Evolutionary conservation across 345 rosid genomes (phyloP), one percentile per base, ranked within the genome.

Genomic region (Carallia brachiata): DNA sequence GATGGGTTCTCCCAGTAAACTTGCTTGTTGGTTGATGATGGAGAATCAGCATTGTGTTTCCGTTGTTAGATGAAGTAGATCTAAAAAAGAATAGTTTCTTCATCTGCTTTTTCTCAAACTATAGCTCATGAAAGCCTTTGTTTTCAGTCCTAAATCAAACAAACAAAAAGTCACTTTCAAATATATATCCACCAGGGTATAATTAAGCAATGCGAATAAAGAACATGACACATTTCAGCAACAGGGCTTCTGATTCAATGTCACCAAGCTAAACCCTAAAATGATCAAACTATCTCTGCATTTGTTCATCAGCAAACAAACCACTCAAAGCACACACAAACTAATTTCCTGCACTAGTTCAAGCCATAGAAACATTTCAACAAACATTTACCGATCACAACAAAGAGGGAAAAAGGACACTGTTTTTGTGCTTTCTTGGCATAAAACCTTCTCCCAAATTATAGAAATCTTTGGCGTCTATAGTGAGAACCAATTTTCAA

Each of bases 21-120:
- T 77, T 82, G 78, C 69, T 88, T 86, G 62, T 85, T 87, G 2
- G 79, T 70, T 40, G 86, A 67, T 0, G 83, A 73, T 34, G 74
- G 84, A 70, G 84, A 62, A 63, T 66, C 80, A 34, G 62, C 27
- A 56, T 69, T 76, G 69, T 27, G 37, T 44, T 81, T 56, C 82
- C 84, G 77, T 73, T 79, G 67, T 77, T 83, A 52, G 92, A 66
- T 31, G 80, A 77, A 59, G 88, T 85, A 52, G 94, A 87, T 73
- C 81, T 84, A 70, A 94, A 91, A 79, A 78, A 91, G 84, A 94
- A 94, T 48, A 94, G 79, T 75, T 90, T 92, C 90, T 90, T 95
- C 99, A 95, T 95, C 74, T 73, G 50, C 69, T 32, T 61, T 23
- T 47, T 34, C 67, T 61, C 47, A 47, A 62, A 62, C 54, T 63